Evolutionary conservation across 768 basidiomycete species (phyloP), one percentile per base, ranked within the genome.

Genomic region (Cystobasidium ongulense): DNA sequence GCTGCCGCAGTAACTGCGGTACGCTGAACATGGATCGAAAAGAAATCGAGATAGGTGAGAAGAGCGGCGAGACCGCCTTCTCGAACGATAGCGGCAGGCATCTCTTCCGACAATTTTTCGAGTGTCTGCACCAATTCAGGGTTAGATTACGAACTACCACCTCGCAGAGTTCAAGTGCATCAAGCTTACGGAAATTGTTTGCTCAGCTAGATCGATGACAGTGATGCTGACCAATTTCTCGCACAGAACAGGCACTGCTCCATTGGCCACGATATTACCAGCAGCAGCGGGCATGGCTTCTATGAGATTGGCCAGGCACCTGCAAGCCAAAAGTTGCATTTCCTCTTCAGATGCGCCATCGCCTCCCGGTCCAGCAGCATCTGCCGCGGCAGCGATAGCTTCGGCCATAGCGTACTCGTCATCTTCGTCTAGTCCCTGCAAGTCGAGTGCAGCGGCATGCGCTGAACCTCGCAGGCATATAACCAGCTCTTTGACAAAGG

Each of bases 21-120:
- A 63, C 96, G 87, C 80, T 99, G 96, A 15, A 97, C 94, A 35
- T 93, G 91, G 78, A 94, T 97, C 18, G 92, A 93, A 83, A 98
- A 98, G 83, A 99, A 99, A 82, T 98, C 95, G 78, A 99, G 88
- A 82, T 91, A 97, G 80, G 91, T 92, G 78, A 98, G 87, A 43
- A 98, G 84, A 31, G 95, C 94, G 11, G 90, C 87, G 23, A 99
- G 85, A 31, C 96, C 96, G 64, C 92, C 92, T 83, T 97, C 96
- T 70, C 92, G 88, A 27, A 96, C 93, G 77, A 99, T 96, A 18
- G 93, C 88, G 76, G 90, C 89, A 0, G 96, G 94, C 77, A 93
- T 94, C 81, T 98, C 96, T 80, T 95, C 92, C 1, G 95, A 95
- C 39, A 99, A 94, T 83, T 99, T 99, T 83, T 97, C 92, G 84